A percentile compares a stretch with the other conserved stretches of the same genome.
phyloP scores from a whole-genome alignment of 148 eudicot genomes.

The Silene conica region DNA sequence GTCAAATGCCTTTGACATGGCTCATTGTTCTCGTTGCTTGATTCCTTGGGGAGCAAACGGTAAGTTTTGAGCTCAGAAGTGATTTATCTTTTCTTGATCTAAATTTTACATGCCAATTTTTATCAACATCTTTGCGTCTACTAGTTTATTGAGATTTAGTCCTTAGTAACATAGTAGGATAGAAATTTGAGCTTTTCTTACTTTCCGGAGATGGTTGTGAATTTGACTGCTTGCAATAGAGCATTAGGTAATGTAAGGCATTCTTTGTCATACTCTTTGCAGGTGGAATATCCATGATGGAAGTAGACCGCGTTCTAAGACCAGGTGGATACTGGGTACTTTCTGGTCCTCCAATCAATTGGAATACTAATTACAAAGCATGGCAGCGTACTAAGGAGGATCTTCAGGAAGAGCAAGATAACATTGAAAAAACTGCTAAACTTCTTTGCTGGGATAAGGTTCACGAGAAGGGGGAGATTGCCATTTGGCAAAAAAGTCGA shows the following conservation, averaged over 20 bases:
- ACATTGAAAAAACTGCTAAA: conserved; percentile 79
- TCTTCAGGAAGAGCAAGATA: conserved; percentile 72
- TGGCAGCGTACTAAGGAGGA: conserved; percentile 91
- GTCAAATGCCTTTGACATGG: conserved; percentile 57
- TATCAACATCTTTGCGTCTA: neutral
- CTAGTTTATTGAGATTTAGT: neutral
- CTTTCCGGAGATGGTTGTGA: neutral
- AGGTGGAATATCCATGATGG: conserved; percentile 91
- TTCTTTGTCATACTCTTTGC: conserved; percentile 17
- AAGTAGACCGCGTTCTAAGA: conserved; percentile 92
- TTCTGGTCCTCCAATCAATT: conserved; percentile 92
- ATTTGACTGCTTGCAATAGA: neutral
- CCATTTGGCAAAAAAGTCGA: conserved; percentile 71
- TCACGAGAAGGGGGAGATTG: conserved; percentile 77
- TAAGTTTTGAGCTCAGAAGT: conserved; percentile 19
- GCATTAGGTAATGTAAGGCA: neutral
- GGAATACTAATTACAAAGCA: conserved; percentile 63
- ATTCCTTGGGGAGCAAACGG: conserved; percentile 61
- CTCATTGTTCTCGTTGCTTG: conserved; percentile 61
- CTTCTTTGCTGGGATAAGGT: conserved; percentile 91
- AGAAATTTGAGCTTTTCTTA: neutral
- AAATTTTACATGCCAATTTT: neutral
- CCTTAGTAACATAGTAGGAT: neutral
- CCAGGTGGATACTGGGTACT: conserved; percentile 99
- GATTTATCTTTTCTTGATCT: neutral